Percentiles rank a stretch among this genome's conserved stretches.
Conservation (phyloP, 441 rosid species). For the Iberis amara region DNA sequence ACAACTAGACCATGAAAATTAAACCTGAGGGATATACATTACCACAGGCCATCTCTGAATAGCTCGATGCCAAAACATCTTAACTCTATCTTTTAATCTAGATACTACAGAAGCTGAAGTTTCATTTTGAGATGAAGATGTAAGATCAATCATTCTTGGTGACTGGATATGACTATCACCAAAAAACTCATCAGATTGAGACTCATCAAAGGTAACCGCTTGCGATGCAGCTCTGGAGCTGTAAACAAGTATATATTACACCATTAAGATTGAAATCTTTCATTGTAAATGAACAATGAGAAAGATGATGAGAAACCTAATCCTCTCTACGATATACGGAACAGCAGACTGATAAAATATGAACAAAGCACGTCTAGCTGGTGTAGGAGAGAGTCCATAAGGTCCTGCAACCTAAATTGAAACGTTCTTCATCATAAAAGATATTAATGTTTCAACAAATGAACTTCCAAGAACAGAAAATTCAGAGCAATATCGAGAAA, state of each 20-base stretch:
- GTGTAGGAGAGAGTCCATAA: conserved; percentile 79
- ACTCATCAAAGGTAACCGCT: conserved; percentile 59
- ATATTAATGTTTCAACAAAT: neutral
- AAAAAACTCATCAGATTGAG: conserved; percentile 41
- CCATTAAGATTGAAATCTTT: neutral
- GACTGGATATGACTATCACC: conserved; percentile 30
- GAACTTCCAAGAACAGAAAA: conserved; percentile 22
- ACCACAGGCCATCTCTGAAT: conserved; percentile 80
- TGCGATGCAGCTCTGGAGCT: conserved; percentile 75
- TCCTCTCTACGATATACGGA: conserved; percentile 82
- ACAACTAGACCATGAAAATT: neutral
- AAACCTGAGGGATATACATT: conserved; percentile 25
- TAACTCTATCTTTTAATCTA: conserved; percentile 52
- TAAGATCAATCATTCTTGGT: conserved; percentile 30
- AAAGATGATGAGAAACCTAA: conserved; percentile 42
- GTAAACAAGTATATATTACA: conserved; percentile 23
- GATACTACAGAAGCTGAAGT: conserved; percentile 41
- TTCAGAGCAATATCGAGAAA: neutral
- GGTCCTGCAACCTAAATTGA: conserved; percentile 61
- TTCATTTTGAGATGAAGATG: conserved; percentile 39
- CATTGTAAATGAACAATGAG: neutral
- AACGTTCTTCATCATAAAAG: conserved; percentile 19
- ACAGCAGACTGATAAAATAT: conserved; percentile 71
- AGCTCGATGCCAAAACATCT: conserved; percentile 41
- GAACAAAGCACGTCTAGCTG: conserved; percentile 84